These are phyloP conservation scores for Panaeolus cyanescens DNA, from an alignment of 768 basidiomycete genomes.

Conservation along the genomic window DNA sequence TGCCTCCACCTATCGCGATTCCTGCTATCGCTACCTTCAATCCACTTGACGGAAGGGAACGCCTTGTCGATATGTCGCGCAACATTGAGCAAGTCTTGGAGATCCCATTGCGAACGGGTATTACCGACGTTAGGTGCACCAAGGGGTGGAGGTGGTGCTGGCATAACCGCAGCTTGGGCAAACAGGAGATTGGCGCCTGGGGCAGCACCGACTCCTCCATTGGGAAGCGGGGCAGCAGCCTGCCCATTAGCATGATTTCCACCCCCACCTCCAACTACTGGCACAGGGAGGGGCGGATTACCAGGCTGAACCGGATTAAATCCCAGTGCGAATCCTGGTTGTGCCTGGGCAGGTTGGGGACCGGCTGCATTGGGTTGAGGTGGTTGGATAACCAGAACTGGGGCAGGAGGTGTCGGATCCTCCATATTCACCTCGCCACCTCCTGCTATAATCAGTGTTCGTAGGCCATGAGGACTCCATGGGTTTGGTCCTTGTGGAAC, in stretches of 20 bases:
- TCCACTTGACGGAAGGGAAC: conserved; percentile 21
- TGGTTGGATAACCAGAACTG: neutral
- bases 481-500: neutral
- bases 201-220: neutral
- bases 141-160: conserved; percentile 23
- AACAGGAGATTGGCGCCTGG: conserved; percentile 22
- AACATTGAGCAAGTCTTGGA: conserved; percentile 23
- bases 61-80: conserved; percentile 27
- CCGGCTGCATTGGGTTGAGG: neutral
- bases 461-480: neutral
- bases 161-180: conserved; percentile 19
- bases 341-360: neutral
- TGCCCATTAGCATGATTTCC: too few species aligned
- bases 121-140: conserved; percentile 20
- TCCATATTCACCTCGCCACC: neutral
- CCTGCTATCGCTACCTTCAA: conserved; percentile 17
- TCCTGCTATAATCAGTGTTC: neutral
- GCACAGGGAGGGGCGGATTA: too few species aligned
- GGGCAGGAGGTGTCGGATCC: neutral
- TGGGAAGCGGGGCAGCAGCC: neutral
- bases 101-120: conserved; percentile 24
- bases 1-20: conserved; percentile 27
- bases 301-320: neutral
- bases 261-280: too few species aligned
- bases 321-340: neutral